Conservation (phyloP, 2,329 filamentous ascomycete species). For the Onygenales sp. region DNA sequence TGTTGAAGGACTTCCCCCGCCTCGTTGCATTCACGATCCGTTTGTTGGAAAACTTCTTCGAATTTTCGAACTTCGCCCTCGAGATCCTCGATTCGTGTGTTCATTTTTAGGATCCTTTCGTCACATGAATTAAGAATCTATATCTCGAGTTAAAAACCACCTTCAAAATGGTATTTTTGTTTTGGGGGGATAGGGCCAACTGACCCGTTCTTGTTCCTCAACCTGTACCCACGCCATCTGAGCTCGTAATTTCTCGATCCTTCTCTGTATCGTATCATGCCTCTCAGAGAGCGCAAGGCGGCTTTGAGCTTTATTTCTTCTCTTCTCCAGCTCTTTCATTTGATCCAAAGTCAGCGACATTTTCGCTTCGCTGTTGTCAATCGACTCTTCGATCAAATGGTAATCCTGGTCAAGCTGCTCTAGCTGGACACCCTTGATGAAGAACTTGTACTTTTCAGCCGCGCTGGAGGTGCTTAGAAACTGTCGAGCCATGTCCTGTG, state of each 20-base stretch:
- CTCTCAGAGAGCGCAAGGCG: conserved; percentile 57
- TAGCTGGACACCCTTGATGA: conserved; percentile 86
- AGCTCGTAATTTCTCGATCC: conserved; percentile 48
- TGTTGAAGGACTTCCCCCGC: conserved; percentile 34
- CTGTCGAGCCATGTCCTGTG: conserved; percentile 87
- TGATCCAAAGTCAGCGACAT: conserved; percentile 53
- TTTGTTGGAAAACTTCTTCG: conserved; percentile 37
- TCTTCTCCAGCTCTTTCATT: conserved; percentile 50
- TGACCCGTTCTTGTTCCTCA: conserved; percentile 57
- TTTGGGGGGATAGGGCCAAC: conserved; percentile 1
- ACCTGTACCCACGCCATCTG: conserved; percentile 87
- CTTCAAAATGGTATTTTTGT: conserved; percentile 1
- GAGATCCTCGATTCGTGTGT: conserved; percentile 41
- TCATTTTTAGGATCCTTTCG: conserved; percentile 24
- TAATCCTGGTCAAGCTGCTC: conserved; percentile 91
- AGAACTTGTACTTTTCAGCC: conserved; percentile 88
- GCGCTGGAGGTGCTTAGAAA: conserved; percentile 81
- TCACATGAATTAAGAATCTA: conserved; percentile 28
- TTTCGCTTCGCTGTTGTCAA: conserved; percentile 62
- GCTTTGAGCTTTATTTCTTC: conserved; percentile 51
- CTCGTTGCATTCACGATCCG: conserved; percentile 27
- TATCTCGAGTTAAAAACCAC: conserved; percentile 5
- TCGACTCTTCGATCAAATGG: conserved; percentile 65
- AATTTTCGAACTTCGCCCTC: conserved; percentile 36
- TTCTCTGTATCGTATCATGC: conserved; percentile 54